Base-by-base conservation (phyloP, 2,329 filamentous ascomycete species). In the Scedosporium aurantiacum region DNA sequence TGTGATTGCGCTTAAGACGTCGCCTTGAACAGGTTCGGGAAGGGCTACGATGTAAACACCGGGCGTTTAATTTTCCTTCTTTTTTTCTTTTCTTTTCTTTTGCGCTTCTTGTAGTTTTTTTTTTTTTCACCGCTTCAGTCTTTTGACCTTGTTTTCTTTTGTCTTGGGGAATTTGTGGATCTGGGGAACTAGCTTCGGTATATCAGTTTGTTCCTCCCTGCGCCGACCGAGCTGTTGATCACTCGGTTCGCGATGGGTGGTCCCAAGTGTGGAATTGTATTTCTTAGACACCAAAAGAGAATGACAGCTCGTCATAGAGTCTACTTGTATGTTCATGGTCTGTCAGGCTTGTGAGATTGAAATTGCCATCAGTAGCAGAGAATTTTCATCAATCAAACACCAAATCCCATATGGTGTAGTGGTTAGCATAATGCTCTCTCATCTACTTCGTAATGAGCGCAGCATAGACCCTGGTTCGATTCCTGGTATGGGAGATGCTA, bases 1-100 rank as follows among this genome's bases (percentile, higher is more conserved):
- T 62, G 75, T 83, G 28, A 76, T 84, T 63, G 76, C 79, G 2
- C 70, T 79, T 60, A 83, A 81, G 74, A 80, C 78, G 32, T 41
- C 43, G 43, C n/a, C 16, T 27, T 59, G 12, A 21, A 10, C 28
- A 4, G 40, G 4, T 25, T 28, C 16, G 18, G 2, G 37, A 23
- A n/a, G 23, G 21, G 18, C 4, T 28, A 4, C 23, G 18, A 54
- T 54, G 50, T 54, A 54, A 54, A 37, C 27, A 54, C 21, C 27
- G 50, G 50, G 50, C 50, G 50, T 54, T 54, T 54, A 54, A 25
- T 23, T 27, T 5, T 23, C 6, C 50, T 54, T 23, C 12, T 52
- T 21, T 12, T 23, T 23, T 23, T 54, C 27, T 16, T 50, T 60
- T 32, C 14, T 28, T 60, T 50, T 37, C 41, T 18, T 57, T 57